Base-by-base conservation (phyloP, 805 yeast genomes). In the Pichia phayaonensis region DNA sequence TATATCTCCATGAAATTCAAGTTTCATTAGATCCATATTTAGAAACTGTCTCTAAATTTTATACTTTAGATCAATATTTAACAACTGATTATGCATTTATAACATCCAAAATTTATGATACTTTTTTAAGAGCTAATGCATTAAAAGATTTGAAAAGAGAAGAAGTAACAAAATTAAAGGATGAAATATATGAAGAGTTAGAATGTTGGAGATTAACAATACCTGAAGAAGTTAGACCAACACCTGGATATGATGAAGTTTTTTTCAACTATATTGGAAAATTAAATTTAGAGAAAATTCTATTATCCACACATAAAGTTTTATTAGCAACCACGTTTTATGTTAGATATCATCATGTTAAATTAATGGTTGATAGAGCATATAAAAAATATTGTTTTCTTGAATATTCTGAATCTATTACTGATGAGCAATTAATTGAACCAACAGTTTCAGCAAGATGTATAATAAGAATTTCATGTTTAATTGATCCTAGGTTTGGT, bases 91-190 rank as follows among this genome's bases (percentile, higher is more conserved):
- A 61, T 26, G 40, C 69, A 2, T 52, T 54, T 20, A 55, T 68
- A 12, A 48, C 58, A 7, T 60, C 70, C 0, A 61, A 53, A 27
- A 55, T 61, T 23, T 63, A 66, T 50, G 45, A 53, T n/a, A 52
- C 48, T 16, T 54, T 68, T 8, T 65, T 66, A 44, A 47, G 65
- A 26, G 68, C 70, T 1, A 59, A 56, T 27, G 60, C 68, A 21
- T 31, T 63, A 24, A 48, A 45, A 4, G 52, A 58, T 12, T 58
- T 55, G 45, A 47, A 61, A 3, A 36, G 51, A 4, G 43, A 46
- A 7, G 58, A 64, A 31, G 54, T 60, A 1, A 22, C 50, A 11
- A 39, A 52, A 1, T 52, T 42, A 6, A 53, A 61, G 18, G 20
- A 48, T 15, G 27, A 42, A 1, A 42, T 63, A 40, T 49, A 65